phyloP scores from a whole-genome alignment of 345 rosid species.

The Combretum micranthum region DNA sequence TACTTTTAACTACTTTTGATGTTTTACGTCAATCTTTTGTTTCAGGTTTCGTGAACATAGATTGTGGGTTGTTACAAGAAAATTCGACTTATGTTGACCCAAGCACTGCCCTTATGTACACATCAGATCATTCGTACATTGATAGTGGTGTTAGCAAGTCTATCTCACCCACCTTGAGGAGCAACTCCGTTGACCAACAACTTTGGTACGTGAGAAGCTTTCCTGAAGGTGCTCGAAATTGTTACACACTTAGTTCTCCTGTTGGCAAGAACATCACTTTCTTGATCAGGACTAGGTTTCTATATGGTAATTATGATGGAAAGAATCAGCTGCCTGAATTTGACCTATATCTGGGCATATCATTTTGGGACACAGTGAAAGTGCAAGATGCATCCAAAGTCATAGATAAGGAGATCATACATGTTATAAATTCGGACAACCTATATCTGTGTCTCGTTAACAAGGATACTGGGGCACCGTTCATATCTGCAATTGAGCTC shows the following conservation, averaged over 20 bases:
- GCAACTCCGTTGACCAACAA: slow-evolving; percentile 3
- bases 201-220: slow-evolving; percentile 18
- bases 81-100: slow-evolving; percentile 6
- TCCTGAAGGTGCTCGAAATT: slow-evolving; percentile 20
- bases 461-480: slow-evolving; percentile 23
- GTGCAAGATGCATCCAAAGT: neutral
- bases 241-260: slow-evolving; percentile 24
- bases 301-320: slow-evolving; percentile 30
- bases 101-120: slow-evolving; percentile 8
- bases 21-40: neutral
- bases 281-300: slow-evolving; percentile 25
- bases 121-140: slow-evolving; percentile 8
- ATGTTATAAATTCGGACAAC: slow-evolving; percentile 2
- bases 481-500: slow-evolving; percentile 25
- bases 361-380: slow-evolving; percentile 20
- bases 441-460: slow-evolving; percentile 25
- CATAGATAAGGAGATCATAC: no score
- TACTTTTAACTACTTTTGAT: no score
- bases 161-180: slow-evolving; percentile 14
- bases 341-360: slow-evolving; percentile 18
- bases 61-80: slow-evolving; percentile 17
- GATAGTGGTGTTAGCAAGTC: slow-evolving; percentile 15
- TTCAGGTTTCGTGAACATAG: slow-evolving; percentile 21
- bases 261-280: slow-evolving; percentile 18
- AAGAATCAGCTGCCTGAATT: slow-evolving; percentile 13